These are phyloP conservation scores for Neurospora africana DNA, from an alignment of 495 filamentous ascomycete species.

Conservation along the genomic window DNA sequence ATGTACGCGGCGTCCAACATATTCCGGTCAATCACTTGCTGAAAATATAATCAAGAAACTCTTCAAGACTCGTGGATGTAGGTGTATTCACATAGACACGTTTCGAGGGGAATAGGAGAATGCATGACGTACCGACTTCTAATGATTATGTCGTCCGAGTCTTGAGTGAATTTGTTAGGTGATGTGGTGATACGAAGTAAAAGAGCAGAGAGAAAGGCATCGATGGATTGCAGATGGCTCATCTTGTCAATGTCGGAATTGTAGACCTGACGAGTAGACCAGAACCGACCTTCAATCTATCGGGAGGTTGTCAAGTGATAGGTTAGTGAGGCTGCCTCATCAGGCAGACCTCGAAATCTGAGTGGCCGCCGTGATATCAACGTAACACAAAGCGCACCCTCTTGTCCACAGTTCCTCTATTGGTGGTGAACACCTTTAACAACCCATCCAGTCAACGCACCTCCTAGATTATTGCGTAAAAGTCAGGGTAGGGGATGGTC, in stretches of 20 bases:
- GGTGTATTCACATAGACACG: neutral
- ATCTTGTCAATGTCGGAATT: neutral
- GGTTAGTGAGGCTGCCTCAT: neutral
- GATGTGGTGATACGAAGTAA: neutral
- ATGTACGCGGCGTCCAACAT: neutral
- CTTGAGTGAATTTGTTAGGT: neutral
- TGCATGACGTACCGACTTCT: neutral
- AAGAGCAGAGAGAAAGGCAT: neutral
- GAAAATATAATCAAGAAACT: neutral
- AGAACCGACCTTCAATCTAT: neutral
- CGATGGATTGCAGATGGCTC: neutral
- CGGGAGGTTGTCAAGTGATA: neutral
- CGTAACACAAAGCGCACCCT: neutral
- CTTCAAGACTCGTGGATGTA: neutral
- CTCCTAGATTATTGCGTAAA: neutral
- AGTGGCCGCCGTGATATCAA: neutral
- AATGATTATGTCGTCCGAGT: neutral
- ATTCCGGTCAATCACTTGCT: neutral
- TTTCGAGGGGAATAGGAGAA: neutral
- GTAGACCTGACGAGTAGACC: neutral
- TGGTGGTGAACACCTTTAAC: neutral
- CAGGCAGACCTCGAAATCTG: neutral
- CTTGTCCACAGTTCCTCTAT: neutral
- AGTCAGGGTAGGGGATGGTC: neutral
- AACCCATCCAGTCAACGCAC: neutral